phyloP scores from a whole-genome alignment of 768 basidiomycete species.

The Phaffia australis region DNA sequence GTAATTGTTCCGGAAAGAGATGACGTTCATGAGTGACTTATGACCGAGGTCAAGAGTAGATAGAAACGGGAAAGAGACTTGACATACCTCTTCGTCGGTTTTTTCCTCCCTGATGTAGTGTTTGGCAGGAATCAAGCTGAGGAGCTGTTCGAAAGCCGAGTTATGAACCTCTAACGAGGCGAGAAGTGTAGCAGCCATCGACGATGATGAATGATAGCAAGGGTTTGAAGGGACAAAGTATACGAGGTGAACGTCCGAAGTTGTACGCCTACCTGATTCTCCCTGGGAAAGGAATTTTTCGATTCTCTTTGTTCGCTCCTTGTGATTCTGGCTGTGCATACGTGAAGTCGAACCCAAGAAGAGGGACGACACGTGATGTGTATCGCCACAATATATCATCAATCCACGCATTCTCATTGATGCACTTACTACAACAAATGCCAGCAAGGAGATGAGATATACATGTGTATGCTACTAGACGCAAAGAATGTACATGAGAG shows the following conservation, averaged over 20 bases:
- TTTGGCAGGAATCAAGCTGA: conserved; percentile 77
- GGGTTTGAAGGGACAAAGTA: neutral
- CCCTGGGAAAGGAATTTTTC: no score
- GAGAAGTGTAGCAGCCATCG: conserved; percentile 28
- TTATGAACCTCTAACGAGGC: conserved; percentile 65
- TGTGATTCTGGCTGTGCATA: no score
- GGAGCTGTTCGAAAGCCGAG: conserved; percentile 66
- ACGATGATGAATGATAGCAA: neutral
- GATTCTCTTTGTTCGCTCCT: no score
- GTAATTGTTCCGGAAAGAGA: no score
- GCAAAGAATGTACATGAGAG: no score
- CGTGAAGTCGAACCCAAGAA: neutral
- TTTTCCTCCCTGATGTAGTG: conserved; percentile 64
- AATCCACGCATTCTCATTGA: no score
- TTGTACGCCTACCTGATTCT: no score
- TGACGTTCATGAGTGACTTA: no score
- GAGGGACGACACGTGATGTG: neutral
- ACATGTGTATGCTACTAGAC: neutral
- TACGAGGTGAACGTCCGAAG: neutral
- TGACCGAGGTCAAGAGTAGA: neutral
- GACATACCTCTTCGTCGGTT: conserved; percentile 52
- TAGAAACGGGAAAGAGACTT: neutral
- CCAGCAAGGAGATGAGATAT: neutral
- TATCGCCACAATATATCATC: neutral
- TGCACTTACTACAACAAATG: no score